phyloP scores from a whole-genome alignment of 495 filamentous ascomycete species.

The Penicillium cinerascens region DNA sequence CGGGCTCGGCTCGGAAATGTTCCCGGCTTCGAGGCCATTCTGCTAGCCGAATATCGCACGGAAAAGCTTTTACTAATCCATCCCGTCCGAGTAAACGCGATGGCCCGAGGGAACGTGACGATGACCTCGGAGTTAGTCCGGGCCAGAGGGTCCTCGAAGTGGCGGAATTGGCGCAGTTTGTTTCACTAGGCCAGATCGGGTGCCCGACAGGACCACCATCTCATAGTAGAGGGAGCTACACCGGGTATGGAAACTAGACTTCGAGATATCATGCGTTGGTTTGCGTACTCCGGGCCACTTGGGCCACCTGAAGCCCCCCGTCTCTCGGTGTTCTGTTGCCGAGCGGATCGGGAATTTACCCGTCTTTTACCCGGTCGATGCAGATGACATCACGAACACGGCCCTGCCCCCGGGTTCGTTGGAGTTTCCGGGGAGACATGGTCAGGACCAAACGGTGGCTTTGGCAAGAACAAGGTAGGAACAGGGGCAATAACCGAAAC shows the following conservation, averaged over 20 bases:
- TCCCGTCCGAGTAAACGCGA: conserved; percentile 6
- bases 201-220: conserved; percentile 4
- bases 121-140: conserved; percentile 8
- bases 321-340: background rate
- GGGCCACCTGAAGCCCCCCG: too few species aligned
- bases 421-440: background rate
- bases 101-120: conserved; percentile 13
- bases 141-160: background rate
- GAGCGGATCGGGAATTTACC: conserved; percentile 2
- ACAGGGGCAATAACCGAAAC: too few species aligned
- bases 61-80: background rate
- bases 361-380: conserved; percentile 17
- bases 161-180: background rate
- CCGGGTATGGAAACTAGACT: background rate
- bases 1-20: background rate
- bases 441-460: too few species aligned
- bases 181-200: conserved; percentile 7
- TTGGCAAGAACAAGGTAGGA: too few species aligned
- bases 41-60: background rate
- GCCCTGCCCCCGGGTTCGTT: too few species aligned
- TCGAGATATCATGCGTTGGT: background rate
- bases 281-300: too few species aligned
- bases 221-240: background rate
- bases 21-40: too few species aligned
- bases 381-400: conserved; percentile 9